A percentile compares a stretch with the other conserved stretches of the same genome.
These are phyloP conservation scores for Diphasiastrum complanatum DNA, from an alignment of 83 land plant species.

Conservation along the genomic window DNA sequence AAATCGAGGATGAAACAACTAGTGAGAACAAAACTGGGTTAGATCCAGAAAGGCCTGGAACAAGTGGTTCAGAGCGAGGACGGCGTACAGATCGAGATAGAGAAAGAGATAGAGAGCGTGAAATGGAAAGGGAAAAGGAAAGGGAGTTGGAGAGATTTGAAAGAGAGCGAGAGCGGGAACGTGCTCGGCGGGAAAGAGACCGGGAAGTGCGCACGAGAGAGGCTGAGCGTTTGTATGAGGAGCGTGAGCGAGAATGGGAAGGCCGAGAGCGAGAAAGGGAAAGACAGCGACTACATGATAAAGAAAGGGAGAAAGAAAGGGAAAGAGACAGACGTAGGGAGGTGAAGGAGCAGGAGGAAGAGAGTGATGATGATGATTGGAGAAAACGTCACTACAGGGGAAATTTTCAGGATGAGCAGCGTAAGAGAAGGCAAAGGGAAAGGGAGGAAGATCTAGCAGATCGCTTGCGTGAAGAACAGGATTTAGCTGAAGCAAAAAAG, in stretches of 20 bases:
- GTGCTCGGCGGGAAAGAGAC: constrained; percentile 72
- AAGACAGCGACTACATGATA: constrained; percentile 69
- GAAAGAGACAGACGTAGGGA: constrained; percentile 65
- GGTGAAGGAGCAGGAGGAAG: constrained; percentile 66
- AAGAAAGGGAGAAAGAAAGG: constrained; percentile 86
- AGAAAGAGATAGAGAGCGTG: constrained; percentile 66
- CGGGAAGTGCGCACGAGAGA: constrained; percentile 57
- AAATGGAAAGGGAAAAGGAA: constrained; percentile 39
- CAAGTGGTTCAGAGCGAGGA: constrained; percentile 64
- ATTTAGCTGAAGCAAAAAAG: constrained; percentile 67
- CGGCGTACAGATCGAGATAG: constrained; percentile 55
- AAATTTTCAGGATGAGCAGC: constrained; percentile 55
- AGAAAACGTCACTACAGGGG: constrained; percentile 59
- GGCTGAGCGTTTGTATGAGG: constrained; percentile 71
- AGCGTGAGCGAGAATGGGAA: constrained; percentile 87
- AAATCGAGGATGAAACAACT: constrained; percentile 69
- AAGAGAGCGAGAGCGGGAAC: constrained; percentile 81
- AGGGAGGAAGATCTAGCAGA: constrained; percentile 82
- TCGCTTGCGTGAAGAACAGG: constrained; percentile 60
- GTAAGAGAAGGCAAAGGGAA: constrained; percentile 62
- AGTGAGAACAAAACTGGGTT: constrained; percentile 53
- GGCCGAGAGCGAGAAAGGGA: constrained; percentile 83
- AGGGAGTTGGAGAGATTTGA: constrained; percentile 79
- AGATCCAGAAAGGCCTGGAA: constrained; percentile 58
- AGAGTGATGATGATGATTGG: constrained; percentile 71